phyloP scores from a whole-genome alignment of 2,329 filamentous ascomycete genomes.

The Cercospora sp. region DNA sequence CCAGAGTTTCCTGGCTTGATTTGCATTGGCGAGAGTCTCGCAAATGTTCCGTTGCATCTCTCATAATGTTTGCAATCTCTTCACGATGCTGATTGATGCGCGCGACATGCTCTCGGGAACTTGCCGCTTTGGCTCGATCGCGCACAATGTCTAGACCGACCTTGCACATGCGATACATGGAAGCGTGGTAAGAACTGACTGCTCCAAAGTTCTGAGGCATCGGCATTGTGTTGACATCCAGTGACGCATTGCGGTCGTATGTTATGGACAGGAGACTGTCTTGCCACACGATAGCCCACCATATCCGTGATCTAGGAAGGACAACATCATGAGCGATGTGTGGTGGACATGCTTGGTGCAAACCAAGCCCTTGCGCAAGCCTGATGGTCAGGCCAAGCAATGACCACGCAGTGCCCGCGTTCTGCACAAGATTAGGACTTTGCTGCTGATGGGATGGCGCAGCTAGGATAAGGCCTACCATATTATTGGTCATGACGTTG shows the following conservation, averaged over 20 bases:
- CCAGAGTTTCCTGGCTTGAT: conserved; percentile 55
- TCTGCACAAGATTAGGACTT: conserved; percentile 44
- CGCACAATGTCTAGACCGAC: conserved; percentile 62
- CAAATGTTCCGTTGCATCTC: conserved; percentile 59
- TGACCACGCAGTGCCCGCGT: conserved; percentile 64
- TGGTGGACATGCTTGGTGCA: conserved; percentile 59
- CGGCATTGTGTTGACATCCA: conserved; percentile 50
- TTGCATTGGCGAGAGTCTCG: conserved; percentile 54
- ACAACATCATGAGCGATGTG: conserved; percentile 51
- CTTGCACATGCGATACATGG: conserved; percentile 57
- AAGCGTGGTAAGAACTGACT: conserved; percentile 59
- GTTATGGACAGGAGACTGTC: conserved; percentile 64
- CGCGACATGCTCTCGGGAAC: conserved; percentile 52
- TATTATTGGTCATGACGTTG: conserved; percentile 49
- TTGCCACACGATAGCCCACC: conserved; percentile 66
- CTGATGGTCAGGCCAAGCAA: conserved; percentile 61
- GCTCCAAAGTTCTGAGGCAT: conserved; percentile 41
- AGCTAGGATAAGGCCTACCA: conserved; percentile 27
- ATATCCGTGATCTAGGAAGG: conserved; percentile 42
- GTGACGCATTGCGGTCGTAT: conserved; percentile 61
- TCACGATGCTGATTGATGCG: conserved; percentile 59
- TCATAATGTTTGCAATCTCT: conserved; percentile 57
- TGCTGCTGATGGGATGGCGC: conserved; percentile 12
- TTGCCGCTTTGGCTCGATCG: conserved; percentile 55
- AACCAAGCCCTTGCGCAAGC: conserved; percentile 60